Conservation (phyloP, 805 yeast species). For the Wickerhamomyces queroliae region DNA sequence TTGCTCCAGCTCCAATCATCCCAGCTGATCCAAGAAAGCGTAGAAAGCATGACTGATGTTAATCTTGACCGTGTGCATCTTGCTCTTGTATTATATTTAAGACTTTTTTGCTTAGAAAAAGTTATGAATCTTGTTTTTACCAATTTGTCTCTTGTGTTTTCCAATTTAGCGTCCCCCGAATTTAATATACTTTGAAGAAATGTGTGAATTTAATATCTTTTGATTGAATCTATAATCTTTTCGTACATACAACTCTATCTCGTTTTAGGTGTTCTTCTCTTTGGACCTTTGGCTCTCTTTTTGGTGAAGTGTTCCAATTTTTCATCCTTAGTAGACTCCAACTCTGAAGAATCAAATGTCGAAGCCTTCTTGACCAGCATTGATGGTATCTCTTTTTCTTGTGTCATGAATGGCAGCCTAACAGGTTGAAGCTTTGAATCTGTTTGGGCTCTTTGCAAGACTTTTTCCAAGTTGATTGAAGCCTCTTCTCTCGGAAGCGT, state of each 20-base stretch:
- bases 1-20: not conserved
- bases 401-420: slow-evolving; percentile 1
- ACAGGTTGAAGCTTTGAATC: slow-evolving; percentile 8
- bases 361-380: slow-evolving; percentile 12
- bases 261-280: slow-evolving; percentile 28
- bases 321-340: not conserved
- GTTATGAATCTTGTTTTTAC: too few relatives aligned
- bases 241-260: not conserved
- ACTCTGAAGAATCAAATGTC: slow-evolving; percentile 15
- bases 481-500: not conserved
- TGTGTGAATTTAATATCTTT: too few relatives aligned
- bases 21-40: slow-evolving; percentile 4
- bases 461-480: not conserved
- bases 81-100: too few relatives aligned
- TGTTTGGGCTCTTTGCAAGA: slow-evolving; percentile 8
- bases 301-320: slow-evolving; percentile 25
- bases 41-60: not conserved
- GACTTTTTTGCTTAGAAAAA: too few relatives aligned
- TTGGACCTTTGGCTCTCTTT: slow-evolving; percentile 29
- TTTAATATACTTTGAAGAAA: too few relatives aligned
- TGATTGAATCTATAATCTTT: not conserved
- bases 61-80: too few relatives aligned
- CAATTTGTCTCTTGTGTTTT: not conserved
- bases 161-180: too few relatives aligned
- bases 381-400: not conserved